Evolutionary conservation across 1,284 basidiomycete species (phyloP), one percentile per base, ranked within the genome.

Genomic region (Leucocoprinus gongylophorus): DNA sequence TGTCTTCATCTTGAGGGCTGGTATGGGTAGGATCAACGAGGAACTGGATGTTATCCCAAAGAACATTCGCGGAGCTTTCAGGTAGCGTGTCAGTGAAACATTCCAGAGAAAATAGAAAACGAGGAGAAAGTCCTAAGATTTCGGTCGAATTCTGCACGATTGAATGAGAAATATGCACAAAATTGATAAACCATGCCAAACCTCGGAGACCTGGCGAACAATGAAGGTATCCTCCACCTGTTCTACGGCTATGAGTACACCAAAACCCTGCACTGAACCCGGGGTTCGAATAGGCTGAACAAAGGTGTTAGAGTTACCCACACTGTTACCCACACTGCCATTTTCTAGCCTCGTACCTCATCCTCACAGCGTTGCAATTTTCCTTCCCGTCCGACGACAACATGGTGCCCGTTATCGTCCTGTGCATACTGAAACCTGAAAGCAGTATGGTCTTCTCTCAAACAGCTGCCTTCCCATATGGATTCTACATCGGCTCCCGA

Each of bases 181-280:
- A 28, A 8, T 33, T 33, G 42, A 50, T 57, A 33, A 4, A 28
- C 40, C 39, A 7, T 28, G 12, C 45, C 72, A 58, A 62, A 88
- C 86, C 73, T 93, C 91, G 12, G 91, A 94, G 0, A 88, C 87
- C 61, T 93, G 91, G 9, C 85, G 77, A 15, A 94, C 86, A 2
- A 77, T 59, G 28, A 92, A 67, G 7, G 73, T 72, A 8, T 86
- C 80, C 10, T 76, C 70, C 28, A 80, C 70, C 60, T 91, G 82
- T 55, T 88, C 81, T 1, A 93, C 69, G 0, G 81, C 88, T 46
- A 95, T 77, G 15, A 94, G 74, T 1, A 93, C 85, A 8, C 91
- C 91, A 62, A 89, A 95, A 0, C 83, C 83, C 68, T 95, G 91
- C 0, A 94, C 80, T 0, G 91, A 86, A 2, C 91, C 91, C 2